Conservation (phyloP, 768 basidiomycete species). For the Naganishia vaughanmartiniae region DNA sequence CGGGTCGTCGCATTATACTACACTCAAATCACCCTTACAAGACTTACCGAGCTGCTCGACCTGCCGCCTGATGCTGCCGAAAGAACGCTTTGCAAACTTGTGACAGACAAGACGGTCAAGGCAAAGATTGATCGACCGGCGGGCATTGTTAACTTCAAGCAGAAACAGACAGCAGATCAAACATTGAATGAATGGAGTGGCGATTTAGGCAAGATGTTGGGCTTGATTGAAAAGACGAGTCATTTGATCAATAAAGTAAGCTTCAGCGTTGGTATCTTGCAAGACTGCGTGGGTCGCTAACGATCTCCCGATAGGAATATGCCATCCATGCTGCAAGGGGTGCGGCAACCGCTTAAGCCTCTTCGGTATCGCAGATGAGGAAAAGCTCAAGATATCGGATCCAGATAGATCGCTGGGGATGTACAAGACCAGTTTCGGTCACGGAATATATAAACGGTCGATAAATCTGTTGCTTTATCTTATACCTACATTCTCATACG, state of each 20-base stretch:
- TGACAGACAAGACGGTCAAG: slow-evolving; percentile 87
- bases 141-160: slow-evolving; percentile 82
- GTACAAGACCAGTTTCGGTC: background rate
- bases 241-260: slow-evolving; percentile 56
- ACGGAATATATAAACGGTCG: background rate
- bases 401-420: background rate
- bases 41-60: slow-evolving; percentile 82
- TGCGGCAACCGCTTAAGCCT: slow-evolving; percentile 3
- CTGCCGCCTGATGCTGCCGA: slow-evolving; percentile 78
- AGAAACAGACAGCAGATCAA: slow-evolving; percentile 78
- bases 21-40: slow-evolving; percentile 78
- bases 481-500: background rate
- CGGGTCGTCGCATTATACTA: slow-evolving; percentile 93
- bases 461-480: background rate
- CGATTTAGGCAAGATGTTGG: slow-evolving; percentile 87
- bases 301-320: slow-evolving; percentile 35
- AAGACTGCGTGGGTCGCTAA: background rate
- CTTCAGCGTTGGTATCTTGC: background rate
- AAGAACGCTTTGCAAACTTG: slow-evolving; percentile 79
- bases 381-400: background rate
- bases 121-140: slow-evolving; percentile 89
- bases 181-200: slow-evolving; percentile 98
- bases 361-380: background rate
- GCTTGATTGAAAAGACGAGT: slow-evolving; percentile 94
- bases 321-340: slow-evolving; percentile 41